Base-by-base conservation (phyloP, 148 eudicot species). In the Chenopodium quinoa region DNA sequence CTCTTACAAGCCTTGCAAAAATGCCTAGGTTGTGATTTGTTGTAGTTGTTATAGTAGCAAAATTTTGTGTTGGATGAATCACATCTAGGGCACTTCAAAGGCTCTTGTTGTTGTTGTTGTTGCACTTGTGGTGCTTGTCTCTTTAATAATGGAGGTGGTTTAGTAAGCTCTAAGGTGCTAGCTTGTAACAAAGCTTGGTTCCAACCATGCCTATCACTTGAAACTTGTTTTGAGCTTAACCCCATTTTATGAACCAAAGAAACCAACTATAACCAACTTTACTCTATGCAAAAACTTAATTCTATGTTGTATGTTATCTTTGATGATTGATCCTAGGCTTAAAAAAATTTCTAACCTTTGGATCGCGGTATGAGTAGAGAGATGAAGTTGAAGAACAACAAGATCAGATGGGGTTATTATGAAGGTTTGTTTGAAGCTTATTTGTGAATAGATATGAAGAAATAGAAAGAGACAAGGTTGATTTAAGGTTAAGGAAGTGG, bases 31-130 rank as follows among this genome's bases (percentile, higher is more conserved):
- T 94, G 98, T 31, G 91, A 89, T 80, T 89, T 94, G 90, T 94
- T 94, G 88, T 94, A 93, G 75, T 94, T 94, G 88, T 94, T 94
- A 90, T 93, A 94, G 82, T 94, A 94, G 76, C 98, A 94, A 69
- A 95, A 95, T 79, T 95, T 95, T 11, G 98, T 95, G 87, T 95
- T 91, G 13, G 86, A 78, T 7, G 98, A 95, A 32, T 80, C 89
- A 79, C 98, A 95, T 79, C 98, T 90, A 50, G 97, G 98, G 82
- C 98, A 94, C 29, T 90, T 86, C 74, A 91, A 69, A 0, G 76
- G 86, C 85, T 94, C 95, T 7, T 62, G 86, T 19, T 48, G 73
- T 50, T 85, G 82, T 73, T 85, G 52, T 64, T 83, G 87, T 22
- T 50, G 78, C 71, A 68, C 86, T 12, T 32, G 74, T 79, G 56